phyloP scores from a whole-genome alignment of 768 basidiomycete species.

The Thelephora aurantiotincta region DNA sequence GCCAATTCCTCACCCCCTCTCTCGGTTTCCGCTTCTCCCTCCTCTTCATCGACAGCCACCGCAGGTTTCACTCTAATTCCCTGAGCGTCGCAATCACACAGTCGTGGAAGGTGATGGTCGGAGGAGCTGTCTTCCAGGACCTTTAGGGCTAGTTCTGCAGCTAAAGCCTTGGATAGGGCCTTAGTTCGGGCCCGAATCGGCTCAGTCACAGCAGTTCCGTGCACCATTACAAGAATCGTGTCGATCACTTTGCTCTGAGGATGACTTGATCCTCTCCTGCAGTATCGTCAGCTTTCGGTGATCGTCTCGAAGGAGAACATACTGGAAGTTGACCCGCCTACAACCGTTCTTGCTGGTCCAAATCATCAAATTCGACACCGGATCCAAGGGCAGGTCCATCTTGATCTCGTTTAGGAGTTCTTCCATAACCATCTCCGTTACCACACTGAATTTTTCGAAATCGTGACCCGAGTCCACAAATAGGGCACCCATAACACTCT shows the following conservation, averaged over 20 bases:
- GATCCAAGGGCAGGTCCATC: conserved; percentile 51
- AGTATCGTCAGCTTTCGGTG: conserved; percentile 10
- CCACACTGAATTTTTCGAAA: conserved; percentile 47
- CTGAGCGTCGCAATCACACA: conserved; percentile 26
- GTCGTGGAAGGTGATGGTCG: conserved; percentile 25
- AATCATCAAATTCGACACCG: conserved; percentile 55
- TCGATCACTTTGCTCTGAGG: conserved; percentile 30
- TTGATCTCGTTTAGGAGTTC: conserved; percentile 49
- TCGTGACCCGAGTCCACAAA: conserved; percentile 70
- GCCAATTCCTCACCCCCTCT: conserved; percentile 7
- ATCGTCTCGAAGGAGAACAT: conserved; percentile 6
- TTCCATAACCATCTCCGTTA: conserved; percentile 50
- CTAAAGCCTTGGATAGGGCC: conserved; percentile 52
- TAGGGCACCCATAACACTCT: conserved; percentile 74
- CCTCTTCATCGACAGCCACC: conserved; percentile 2
- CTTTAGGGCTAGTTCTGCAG: conserved; percentile 45
- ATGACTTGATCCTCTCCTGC: conserved; percentile 30
- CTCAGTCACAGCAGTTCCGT: conserved; percentile 39
- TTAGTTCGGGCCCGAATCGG: conserved; percentile 46
- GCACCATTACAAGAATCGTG: conserved; percentile 43
- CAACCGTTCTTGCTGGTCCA: conserved; percentile 55
- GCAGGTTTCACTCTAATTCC: not conserved
- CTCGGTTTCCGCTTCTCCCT: not conserved
- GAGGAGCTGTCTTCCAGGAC: conserved; percentile 33
- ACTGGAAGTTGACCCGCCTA: conserved; percentile 25